phyloP scores from a whole-genome alignment of 1,284 basidiomycete species.

The Macrocybe sp. region DNA sequence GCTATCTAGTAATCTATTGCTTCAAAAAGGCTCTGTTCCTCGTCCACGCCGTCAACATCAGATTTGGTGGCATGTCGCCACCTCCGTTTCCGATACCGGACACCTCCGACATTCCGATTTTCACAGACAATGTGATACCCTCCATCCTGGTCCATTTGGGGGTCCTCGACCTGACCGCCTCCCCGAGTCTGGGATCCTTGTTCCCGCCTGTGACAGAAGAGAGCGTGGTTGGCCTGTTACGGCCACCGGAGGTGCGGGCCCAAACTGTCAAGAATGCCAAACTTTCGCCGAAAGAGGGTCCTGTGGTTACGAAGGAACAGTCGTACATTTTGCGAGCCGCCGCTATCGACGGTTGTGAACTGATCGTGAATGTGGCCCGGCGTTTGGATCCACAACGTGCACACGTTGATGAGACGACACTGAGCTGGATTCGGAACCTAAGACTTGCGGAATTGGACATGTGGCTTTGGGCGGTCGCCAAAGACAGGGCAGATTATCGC shows the following conservation, averaged over 20 bases:
- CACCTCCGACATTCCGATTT: constrained; percentile 63
- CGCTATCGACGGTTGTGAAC: constrained; percentile 71
- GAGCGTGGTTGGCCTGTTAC: constrained; percentile 31
- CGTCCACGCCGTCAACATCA: constrained; percentile 61
- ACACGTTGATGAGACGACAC: constrained; percentile 16
- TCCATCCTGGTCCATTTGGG: constrained; percentile 77
- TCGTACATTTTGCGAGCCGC: constrained; percentile 78
- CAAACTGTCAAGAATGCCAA: constrained; percentile 10
- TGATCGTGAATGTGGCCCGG: constrained; percentile 53
- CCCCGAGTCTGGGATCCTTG: constrained; percentile 33
- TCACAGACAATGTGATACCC: constrained; percentile 84
- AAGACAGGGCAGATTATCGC: constrained; percentile 67
- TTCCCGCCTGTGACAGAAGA: constrained; percentile 41
- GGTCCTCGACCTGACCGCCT: constrained; percentile 60
- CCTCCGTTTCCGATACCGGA: constrained; percentile 58
- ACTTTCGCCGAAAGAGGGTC: constrained; percentile 46
- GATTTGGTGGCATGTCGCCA: constrained; percentile 50
- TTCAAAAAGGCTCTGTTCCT: constrained; percentile 90
- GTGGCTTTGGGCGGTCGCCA: constrained; percentile 77
- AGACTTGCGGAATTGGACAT: constrained; percentile 59
- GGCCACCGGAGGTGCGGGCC: constrained; percentile 19
- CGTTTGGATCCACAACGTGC: constrained; percentile 27
- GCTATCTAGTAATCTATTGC: constrained; percentile 63
- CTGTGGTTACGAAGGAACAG: constrained; percentile 53
- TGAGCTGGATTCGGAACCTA: constrained; percentile 52